Base-by-base conservation (phyloP, 306 rosid species). In the Albizia julibrissin region DNA sequence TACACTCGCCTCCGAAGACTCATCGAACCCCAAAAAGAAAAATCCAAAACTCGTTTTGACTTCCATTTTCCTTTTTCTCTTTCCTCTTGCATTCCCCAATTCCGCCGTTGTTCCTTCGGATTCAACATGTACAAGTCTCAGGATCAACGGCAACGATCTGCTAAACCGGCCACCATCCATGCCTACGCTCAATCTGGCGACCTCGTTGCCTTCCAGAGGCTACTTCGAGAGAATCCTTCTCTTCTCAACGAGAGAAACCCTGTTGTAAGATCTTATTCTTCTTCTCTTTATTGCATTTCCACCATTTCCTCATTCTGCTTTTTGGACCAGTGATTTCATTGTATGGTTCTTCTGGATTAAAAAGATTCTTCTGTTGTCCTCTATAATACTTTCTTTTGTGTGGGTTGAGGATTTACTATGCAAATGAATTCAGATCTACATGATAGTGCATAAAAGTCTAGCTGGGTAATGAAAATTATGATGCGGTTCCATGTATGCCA, bases 161-260 rank as follows among this genome's bases (percentile, higher is more conserved):
- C 94, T 70, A 95, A 87, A 81, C 92, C 91, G 2, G 77, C 87
- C 82, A 91, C 99, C 87, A 90, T 95, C 62, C 99, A 95, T 74
- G 87, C 80, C 56, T 87, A 34, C 73, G 97, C 98, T n/a, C 91
- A 82, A 29, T 90, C 91, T 31, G 99, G 98, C 0, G 94, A 93
- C 70, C 87, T 92, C 56, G n/a, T 71, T 50, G 94, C 90, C 18
- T 82, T 95, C 43, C 98, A 93, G 86, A 89, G 83, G 83, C 79
- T 95, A 66, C 98, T 95, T 68, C 91, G 94, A 1, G 92, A 86
- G 2, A 87, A 89, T 83, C 98, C 97, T 3, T 83, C 90, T 80
- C 93, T 93, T 80, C 93, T 95, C 83, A 91, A 95, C 39, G 94
- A 91, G 31, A 87, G 83, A 80, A 95, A 93, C 83, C 92, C 95